phyloP scores from a whole-genome alignment of 331 rosid species.

The Quercus lobata region DNA sequence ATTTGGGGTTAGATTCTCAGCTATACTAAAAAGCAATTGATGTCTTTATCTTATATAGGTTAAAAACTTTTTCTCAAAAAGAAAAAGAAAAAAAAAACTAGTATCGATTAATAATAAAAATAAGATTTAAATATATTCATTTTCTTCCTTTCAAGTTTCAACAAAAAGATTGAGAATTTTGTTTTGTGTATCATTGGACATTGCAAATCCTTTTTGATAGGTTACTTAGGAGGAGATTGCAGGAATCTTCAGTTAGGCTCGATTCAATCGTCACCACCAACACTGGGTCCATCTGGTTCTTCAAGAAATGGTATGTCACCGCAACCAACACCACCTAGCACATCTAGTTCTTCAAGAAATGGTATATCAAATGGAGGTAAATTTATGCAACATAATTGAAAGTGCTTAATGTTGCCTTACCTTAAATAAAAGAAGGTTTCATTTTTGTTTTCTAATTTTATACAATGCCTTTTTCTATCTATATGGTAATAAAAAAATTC shows the following conservation, averaged over 20 bases:
- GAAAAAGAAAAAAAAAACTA: too few species aligned
- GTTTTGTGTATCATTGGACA: not conserved
- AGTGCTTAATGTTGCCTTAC: not conserved
- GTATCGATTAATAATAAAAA: not conserved
- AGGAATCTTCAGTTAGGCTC: not conserved
- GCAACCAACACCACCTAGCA: too few species aligned
- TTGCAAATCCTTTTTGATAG: conserved; percentile 5
- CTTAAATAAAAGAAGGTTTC: not conserved
- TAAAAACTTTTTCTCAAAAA: too few species aligned
- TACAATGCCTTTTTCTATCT: not conserved
- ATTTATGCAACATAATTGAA: not conserved
- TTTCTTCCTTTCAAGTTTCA: not conserved
- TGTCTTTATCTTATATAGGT: too few species aligned
- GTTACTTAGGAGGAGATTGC: conserved; percentile 35
- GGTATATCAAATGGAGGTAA: not conserved
- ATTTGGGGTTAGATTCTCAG: too few species aligned
- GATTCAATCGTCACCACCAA: too few species aligned
- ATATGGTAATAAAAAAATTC: not conserved
- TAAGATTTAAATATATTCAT: not conserved
- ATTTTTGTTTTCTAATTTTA: not conserved
- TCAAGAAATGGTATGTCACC: not conserved
- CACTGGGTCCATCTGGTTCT: not conserved
- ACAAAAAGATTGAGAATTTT: not conserved
- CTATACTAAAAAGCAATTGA: too few species aligned
- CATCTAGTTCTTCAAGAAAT: not conserved